These are phyloP conservation scores for Trichoderma asperelloides DNA, from an alignment of 495 filamentous ascomycete genomes.

Conservation along the genomic window DNA sequence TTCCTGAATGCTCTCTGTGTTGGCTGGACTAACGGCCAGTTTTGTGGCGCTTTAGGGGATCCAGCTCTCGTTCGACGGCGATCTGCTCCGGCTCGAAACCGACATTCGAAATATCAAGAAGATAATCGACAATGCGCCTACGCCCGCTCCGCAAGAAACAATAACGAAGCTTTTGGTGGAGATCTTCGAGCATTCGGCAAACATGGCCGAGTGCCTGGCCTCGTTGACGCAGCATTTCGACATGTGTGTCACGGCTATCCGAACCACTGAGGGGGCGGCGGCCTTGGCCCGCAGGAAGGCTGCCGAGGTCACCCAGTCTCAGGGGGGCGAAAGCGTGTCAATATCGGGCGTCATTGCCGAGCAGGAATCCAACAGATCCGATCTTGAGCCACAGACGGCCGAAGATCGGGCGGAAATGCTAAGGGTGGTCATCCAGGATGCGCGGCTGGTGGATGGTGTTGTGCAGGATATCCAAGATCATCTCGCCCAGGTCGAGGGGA, in stretches of 20 bases:
- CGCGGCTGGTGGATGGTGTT: slow-evolving; percentile 81
- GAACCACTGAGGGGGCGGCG: slow-evolving; percentile 84
- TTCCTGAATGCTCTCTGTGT: neutral
- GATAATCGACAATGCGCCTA: slow-evolving; percentile 26
- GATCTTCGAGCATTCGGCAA: slow-evolving; percentile 68
- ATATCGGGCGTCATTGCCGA: slow-evolving; percentile 49
- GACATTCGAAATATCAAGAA: slow-evolving; percentile 43
- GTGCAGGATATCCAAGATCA: slow-evolving; percentile 72
- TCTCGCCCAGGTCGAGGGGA: slow-evolving; percentile 65
- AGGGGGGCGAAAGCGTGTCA: slow-evolving; percentile 52
- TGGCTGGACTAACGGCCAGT: slow-evolving; percentile 5
- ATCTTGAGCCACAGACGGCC: slow-evolving; percentile 61
- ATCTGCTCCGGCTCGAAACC: slow-evolving; percentile 54
- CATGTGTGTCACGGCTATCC: slow-evolving; percentile 83
- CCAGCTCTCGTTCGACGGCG: slow-evolving; percentile 51
- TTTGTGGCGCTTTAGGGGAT: slow-evolving; percentile 33
- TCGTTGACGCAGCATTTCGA: slow-evolving; percentile 89
- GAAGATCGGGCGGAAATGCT: slow-evolving; percentile 78
- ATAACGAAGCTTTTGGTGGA: slow-evolving; percentile 60
- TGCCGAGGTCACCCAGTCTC: slow-evolving; percentile 45
- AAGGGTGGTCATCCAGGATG: slow-evolving; percentile 71
- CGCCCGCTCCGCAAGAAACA: slow-evolving; percentile 32
- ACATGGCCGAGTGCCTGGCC: slow-evolving; percentile 74
- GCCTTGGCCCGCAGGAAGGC: slow-evolving; percentile 53
- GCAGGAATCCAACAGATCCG: slow-evolving; percentile 46